Base-by-base conservation (phyloP, 1,284 basidiomycete genomes). In the Macrocystidia cucumis region DNA sequence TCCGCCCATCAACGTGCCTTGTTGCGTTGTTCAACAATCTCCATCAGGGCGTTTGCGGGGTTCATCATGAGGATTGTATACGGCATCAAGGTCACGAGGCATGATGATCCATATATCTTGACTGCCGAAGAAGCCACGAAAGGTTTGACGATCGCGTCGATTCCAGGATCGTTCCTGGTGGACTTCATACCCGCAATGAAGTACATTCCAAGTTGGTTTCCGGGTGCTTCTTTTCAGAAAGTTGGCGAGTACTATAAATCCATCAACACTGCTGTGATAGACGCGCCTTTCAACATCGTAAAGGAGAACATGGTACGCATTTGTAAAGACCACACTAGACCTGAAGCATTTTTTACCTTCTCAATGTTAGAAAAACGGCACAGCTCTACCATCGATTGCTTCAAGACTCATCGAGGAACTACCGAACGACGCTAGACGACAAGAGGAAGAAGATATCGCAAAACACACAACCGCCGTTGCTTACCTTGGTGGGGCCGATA, bases 201-300 rank as follows among this genome's bases (percentile, higher is more conserved):
- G 29, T 35, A 41, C 9, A 12, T 42, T 12, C 43, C 43, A 9
- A 26, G 28, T 7, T 44, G 43, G 43, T 16, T 44, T 8, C 43
- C 43, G 9, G 37, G 40, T 8, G 37, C 37, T 8, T 28, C 32
- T 9, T 44, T 42, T 18, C 27, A 37, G 23, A 32, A 22, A 4
- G 18, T 8, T 3, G 37, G 19, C 8, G 20, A 33, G 14, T 23
- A 26, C 11, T 30, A 18, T 12, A 12, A 18, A 30, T 3, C 14
- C 11, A 11, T 18, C 11, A 18, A 12, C 17, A 12, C 11, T 18
- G 29, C n/a, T 3, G 11, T 30, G 11, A 30, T 18, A 3, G 9
- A 13, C 11, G 17, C n/a, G 12, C 29, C 29, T 14, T 30, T n/a
- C 12, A 18, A 30, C 5, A 18, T 18, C 9, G 29, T 18, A 18